Evolutionary conservation across 169 alveolate genomes (phyloP).

Genomic region (Babesia bovis): DNA sequence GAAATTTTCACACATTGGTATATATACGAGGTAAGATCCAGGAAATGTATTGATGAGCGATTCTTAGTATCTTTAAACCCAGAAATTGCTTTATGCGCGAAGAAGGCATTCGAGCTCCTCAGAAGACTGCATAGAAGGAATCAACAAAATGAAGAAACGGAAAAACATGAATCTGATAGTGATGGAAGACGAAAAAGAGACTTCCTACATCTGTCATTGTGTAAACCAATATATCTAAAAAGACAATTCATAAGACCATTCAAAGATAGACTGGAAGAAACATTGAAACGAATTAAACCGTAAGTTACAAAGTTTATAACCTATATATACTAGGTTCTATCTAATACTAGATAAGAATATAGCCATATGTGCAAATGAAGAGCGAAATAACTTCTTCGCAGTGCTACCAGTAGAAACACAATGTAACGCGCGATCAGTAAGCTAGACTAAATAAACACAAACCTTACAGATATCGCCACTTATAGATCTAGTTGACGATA

Average conservation of each 20-base stretch:
- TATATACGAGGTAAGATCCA: conserved; percentile 50
- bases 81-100: conserved; percentile 27
- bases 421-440: conserved; percentile 44
- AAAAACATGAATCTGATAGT: background rate
- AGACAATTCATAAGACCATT: conserved; percentile 60
- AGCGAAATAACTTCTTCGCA: conserved; percentile 45
- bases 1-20: conserved; percentile 63
- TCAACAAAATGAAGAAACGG: background rate
- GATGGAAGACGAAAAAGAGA: conserved; percentile 17
- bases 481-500: conserved; percentile 57
- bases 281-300: conserved; percentile 35
- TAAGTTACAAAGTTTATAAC: background rate
- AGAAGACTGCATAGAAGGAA: conserved; percentile 21
- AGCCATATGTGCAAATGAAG: conserved; percentile 56
- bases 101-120: conserved; percentile 24
- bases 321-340: conserved; percentile 26
- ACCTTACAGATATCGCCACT: conserved; percentile 43
- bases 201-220: conserved; percentile 50
- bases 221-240: conserved; percentile 61
- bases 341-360: conserved; percentile 44
- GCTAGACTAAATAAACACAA: background rate
- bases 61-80: conserved; percentile 23
- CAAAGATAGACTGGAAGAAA: conserved; percentile 27
- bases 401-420: conserved; percentile 49
- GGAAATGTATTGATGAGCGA: background rate